Evolutionary conservation across 306 rosid species (phyloP).

Genomic region (Bauhinia variegata): DNA sequence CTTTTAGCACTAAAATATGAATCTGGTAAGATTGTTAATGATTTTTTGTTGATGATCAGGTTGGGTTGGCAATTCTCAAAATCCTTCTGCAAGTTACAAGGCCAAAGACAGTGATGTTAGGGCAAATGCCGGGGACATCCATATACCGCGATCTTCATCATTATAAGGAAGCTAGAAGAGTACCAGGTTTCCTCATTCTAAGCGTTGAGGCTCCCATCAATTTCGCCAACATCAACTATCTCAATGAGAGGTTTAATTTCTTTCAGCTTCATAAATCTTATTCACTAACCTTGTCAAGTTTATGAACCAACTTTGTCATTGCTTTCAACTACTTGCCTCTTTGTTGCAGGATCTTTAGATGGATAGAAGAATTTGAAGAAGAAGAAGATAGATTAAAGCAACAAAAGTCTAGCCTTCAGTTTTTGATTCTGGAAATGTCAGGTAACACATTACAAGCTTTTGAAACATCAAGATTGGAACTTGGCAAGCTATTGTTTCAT

Average conservation of each 20-base stretch:
- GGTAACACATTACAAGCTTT: slow-evolving; percentile 45
- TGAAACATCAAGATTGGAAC: neutral
- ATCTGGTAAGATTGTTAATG: no score
- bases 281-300: no score
- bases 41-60: slow-evolving; percentile 46
- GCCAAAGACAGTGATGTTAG: slow-evolving; percentile 86
- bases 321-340: slow-evolving; percentile 6
- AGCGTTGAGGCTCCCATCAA: slow-evolving; percentile 93
- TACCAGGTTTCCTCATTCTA: slow-evolving; percentile 81
- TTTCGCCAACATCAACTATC: slow-evolving; percentile 85
- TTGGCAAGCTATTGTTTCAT: no score
- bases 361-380: slow-evolving; percentile 83
- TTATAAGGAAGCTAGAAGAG: slow-evolving; percentile 64
- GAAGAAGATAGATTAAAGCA: slow-evolving; percentile 50
- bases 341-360: slow-evolving; percentile 69
- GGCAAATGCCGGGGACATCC: slow-evolving; percentile 79
- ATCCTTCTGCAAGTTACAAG: slow-evolving; percentile 78
- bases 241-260: slow-evolving; percentile 85
- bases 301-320: neutral
- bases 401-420: slow-evolving; percentile 49
- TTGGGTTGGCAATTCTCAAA: slow-evolving; percentile 80
- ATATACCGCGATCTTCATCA: slow-evolving; percentile 79
- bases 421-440: slow-evolving; percentile 73
- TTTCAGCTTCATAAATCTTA: no score
- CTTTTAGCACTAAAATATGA: no score